Percentiles rank a stretch among this genome's conserved stretches.
Conservation (phyloP, 176 grass and related monocot genomes). For the Oryza rufipogon region DNA sequence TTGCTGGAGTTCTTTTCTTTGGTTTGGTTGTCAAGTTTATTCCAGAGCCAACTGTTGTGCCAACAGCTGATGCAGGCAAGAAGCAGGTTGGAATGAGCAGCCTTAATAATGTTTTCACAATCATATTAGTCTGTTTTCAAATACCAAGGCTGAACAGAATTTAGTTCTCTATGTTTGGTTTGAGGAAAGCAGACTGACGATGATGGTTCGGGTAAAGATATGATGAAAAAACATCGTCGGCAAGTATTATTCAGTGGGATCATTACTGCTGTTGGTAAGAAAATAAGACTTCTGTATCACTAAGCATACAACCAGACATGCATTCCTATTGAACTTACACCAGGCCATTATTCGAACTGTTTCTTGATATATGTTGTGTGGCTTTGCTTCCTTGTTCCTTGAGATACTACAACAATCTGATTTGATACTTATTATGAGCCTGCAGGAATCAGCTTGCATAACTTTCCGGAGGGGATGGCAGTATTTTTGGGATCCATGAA, state of each 20-base stretch:
- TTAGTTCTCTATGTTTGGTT: conserved; percentile 50
- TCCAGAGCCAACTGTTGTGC: conserved; percentile 77
- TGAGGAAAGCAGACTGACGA: conserved; percentile 64
- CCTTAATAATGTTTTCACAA: conserved; percentile 24
- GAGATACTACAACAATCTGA: conserved; percentile 14
- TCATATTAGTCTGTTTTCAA: conserved; percentile 21
- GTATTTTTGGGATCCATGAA: conserved; percentile 96
- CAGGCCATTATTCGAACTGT: conserved; percentile 10
- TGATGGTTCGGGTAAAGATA: conserved; percentile 84
- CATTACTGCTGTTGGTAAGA: conserved; percentile 91
- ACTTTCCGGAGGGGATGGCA: conserved; percentile 95
- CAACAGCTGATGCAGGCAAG: conserved; percentile 47
- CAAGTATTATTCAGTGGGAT: conserved; percentile 97
- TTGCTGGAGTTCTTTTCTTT: conserved; percentile 89
- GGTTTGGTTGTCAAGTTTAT: conserved; percentile 84
- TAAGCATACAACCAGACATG: background rate
- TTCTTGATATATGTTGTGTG: background rate
- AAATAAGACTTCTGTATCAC: conserved; percentile 37
- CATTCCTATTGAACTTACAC: background rate
- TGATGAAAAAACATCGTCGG: conserved; percentile 79
- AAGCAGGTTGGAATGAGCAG: conserved; percentile 52
- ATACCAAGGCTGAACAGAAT: conserved; percentile 35
- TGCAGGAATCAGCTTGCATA: conserved; percentile 90
- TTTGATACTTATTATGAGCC: conserved; percentile 44
- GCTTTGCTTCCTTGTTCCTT: conserved; percentile 15